Evolutionary conservation across 257 asterid genomes (phyloP).

Genomic region (Solanum clarkiae): DNA sequence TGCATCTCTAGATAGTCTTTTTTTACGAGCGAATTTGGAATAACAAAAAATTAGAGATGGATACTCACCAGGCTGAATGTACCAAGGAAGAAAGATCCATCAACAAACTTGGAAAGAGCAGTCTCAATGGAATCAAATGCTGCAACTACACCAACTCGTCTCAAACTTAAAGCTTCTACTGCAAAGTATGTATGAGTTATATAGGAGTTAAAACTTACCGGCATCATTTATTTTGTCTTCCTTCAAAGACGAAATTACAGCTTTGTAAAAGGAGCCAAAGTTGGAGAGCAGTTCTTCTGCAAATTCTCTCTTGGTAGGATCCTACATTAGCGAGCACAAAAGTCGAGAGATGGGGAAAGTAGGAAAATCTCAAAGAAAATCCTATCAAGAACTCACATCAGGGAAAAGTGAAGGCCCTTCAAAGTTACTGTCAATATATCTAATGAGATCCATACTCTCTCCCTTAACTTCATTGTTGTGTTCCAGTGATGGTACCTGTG

Average conservation of each 20-base stretch:
- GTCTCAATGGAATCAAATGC: conserved; percentile 59
- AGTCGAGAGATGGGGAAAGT: not conserved
- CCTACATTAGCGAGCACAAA: conserved; percentile 23
- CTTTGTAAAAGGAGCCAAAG: conserved; percentile 35
- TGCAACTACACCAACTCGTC: conserved; percentile 19
- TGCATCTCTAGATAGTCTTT: not conserved
- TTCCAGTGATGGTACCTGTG: conserved; percentile 75
- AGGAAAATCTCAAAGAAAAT: not conserved
- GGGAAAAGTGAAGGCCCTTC: conserved; percentile 84
- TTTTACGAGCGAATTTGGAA: not conserved
- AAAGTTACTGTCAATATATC: conserved; percentile 51
- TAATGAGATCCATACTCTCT: conserved; percentile 84
- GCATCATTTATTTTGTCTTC: conserved; percentile 33
- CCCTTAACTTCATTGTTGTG: conserved; percentile 72
- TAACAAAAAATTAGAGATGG: not conserved
- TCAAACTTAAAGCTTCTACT: not conserved
- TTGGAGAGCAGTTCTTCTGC: conserved; percentile 53
- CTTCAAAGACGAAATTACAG: conserved; percentile 40
- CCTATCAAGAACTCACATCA: conserved; percentile 33
- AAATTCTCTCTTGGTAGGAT: conserved; percentile 37
- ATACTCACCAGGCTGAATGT: conserved; percentile 58
- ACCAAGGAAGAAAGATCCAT: conserved; percentile 79
- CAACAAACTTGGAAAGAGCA: conserved; percentile 57
- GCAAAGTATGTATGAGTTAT: not conserved
- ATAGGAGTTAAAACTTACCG: conserved; percentile 16